Conservation (phyloP, 768 basidiomycete genomes). For the Chalciporus sphaerocephalus region DNA sequence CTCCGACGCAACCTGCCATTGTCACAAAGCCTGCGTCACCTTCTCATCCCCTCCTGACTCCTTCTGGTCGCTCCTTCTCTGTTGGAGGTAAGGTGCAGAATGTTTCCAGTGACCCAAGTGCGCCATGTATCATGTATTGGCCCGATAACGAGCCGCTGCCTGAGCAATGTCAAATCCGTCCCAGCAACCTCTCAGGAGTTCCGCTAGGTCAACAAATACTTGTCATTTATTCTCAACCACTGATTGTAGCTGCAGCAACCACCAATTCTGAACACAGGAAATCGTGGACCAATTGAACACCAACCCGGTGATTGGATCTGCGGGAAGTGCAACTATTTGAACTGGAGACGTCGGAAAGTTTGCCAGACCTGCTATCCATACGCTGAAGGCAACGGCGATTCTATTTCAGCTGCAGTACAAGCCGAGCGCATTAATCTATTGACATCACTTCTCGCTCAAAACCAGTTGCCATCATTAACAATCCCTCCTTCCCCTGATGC, state of each 20-base stretch:
- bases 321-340: constrained; percentile 79
- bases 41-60: constrained; percentile 75
- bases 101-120: constrained; percentile 63
- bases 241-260: constrained; percentile 50
- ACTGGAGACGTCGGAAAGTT: constrained; percentile 84
- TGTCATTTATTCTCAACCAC: background rate
- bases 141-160: constrained; percentile 85
- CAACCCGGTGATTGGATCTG: constrained; percentile 84
- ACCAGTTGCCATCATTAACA: constrained; percentile 34
- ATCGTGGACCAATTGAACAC: constrained; percentile 83
- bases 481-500: constrained; percentile 15
- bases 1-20: constrained; percentile 20
- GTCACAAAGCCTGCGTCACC: constrained; percentile 35
- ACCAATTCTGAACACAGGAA: constrained; percentile 85
- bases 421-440: constrained; percentile 79
- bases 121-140: constrained; percentile 85
- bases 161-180: constrained; percentile 74
- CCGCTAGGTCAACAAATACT: constrained; percentile 38
- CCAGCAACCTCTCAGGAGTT: constrained; percentile 48
- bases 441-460: constrained; percentile 65
- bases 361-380: constrained; percentile 88
- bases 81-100: constrained; percentile 78
- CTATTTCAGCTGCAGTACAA: constrained; percentile 79
- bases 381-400: constrained; percentile 85
- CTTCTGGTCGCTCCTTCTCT: constrained; percentile 75